Conservation (phyloP, 1,284 basidiomycete species). For the Heterobasidion parviporum region DNA sequence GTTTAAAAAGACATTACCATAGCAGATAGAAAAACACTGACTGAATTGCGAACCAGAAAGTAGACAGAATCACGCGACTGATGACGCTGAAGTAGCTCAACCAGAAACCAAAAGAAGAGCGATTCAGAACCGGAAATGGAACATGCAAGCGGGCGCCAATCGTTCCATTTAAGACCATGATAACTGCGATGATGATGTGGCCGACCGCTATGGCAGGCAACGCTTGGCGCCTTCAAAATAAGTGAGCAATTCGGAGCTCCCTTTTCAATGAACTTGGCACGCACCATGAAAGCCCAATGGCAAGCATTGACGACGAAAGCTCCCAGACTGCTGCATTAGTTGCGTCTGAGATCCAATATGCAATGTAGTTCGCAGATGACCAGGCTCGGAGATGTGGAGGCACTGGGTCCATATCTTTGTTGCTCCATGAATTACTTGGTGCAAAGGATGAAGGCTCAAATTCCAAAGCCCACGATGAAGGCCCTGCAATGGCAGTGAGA, state of each 20-base stretch:
- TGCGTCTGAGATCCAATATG: constrained; percentile 64
- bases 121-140: constrained; percentile 65
- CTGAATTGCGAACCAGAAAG: constrained; percentile 62
- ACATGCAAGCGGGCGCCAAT: constrained; percentile 64
- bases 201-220: constrained; percentile 57
- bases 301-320: constrained; percentile 52
- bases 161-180: constrained; percentile 61
- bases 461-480: constrained; percentile 37
- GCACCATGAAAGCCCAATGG: constrained; percentile 57
- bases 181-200: constrained; percentile 46
- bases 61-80: constrained; percentile 63
- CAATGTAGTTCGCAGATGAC: constrained; percentile 50
- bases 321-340: constrained; percentile 40
- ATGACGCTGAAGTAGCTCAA: constrained; percentile 72
- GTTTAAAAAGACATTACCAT: no score
- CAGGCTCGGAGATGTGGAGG: constrained; percentile 51
- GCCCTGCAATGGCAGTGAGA: constrained; percentile 3
- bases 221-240: constrained; percentile 41
- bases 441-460: constrained; percentile 44
- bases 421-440: constrained; percentile 48
- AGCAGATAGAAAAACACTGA: not conserved
- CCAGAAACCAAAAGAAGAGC: constrained; percentile 77
- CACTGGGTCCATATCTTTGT: constrained; percentile 71
- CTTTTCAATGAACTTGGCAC: constrained; percentile 2
- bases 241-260: not conserved